phyloP scores from a whole-genome alignment of 306 rosid species.

The Carpinus fangiana region DNA sequence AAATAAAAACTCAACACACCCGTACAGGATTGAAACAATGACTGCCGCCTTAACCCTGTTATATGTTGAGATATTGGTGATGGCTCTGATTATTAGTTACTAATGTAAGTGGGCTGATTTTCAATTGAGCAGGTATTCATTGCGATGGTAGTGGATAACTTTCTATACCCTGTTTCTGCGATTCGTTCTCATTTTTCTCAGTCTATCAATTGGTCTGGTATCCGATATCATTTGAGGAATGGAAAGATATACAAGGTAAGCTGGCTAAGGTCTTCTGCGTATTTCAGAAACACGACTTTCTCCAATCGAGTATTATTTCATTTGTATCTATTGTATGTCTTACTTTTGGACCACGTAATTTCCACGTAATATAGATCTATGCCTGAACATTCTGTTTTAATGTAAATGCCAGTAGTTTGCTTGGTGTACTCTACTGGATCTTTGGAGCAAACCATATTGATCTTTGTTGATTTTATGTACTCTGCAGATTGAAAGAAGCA shows the following conservation, averaged over 20 bases:
- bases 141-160: slow-evolving; percentile 92
- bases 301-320: slow-evolving; percentile 5
- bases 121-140: slow-evolving; percentile 72
- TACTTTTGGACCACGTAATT: background rate
- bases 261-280: slow-evolving; percentile 22
- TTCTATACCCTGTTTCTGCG: slow-evolving; percentile 82
- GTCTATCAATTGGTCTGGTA: slow-evolving; percentile 97
- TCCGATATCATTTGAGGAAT: slow-evolving; percentile 73
- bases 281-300: slow-evolving; percentile 10
- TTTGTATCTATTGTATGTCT: background rate
- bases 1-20: no score
- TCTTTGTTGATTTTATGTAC: slow-evolving; percentile 4
- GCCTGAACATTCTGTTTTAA: background rate
- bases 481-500: slow-evolving; percentile 86
- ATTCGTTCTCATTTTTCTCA: slow-evolving; percentile 88
- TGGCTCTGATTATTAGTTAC: slow-evolving; percentile 28
- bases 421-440: background rate
- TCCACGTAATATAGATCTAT: background rate
- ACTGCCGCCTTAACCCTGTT: background rate
- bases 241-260: slow-evolving; percentile 85
- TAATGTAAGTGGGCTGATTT: slow-evolving; percentile 22
- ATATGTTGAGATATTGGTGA: slow-evolving; percentile 7
- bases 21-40: background rate
- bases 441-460: background rate
- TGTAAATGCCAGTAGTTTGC: background rate